Evolutionary conservation across 805 yeast genomes (phyloP).

Genomic region (Nakazawaea anatomiae): DNA sequence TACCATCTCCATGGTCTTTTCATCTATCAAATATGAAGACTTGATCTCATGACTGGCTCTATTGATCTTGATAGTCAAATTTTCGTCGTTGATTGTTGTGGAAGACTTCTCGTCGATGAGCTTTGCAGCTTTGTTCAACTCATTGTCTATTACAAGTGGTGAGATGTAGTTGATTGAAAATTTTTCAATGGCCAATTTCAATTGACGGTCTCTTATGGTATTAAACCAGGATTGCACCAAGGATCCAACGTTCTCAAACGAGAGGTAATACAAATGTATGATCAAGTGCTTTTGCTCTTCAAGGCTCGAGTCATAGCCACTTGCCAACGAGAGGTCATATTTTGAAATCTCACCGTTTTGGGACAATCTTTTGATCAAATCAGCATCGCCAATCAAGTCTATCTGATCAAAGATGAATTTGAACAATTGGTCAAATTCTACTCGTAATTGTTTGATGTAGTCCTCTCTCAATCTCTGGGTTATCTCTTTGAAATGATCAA

Average conservation of each 20-base stretch:
- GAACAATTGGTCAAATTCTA: slow-evolving; percentile 39
- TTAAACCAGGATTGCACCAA: slow-evolving; percentile 64
- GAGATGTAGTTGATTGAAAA: slow-evolving; percentile 60
- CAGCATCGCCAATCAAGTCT: slow-evolving; percentile 25
- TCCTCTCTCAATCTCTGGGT: slow-evolving; percentile 58
- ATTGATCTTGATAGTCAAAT: slow-evolving; percentile 57
- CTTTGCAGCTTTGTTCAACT: slow-evolving; percentile 43
- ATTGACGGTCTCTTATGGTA: slow-evolving; percentile 60
- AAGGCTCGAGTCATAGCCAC: slow-evolving; percentile 20
- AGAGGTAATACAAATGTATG: slow-evolving; percentile 44
- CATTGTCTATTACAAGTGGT: slow-evolving; percentile 53
- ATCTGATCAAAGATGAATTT: slow-evolving; percentile 49
- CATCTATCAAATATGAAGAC: slow-evolving; percentile 75
- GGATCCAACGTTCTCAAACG: slow-evolving; percentile 49
- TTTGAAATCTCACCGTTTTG: slow-evolving; percentile 1
- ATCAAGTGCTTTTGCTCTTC: slow-evolving; percentile 34
- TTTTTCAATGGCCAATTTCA: slow-evolving; percentile 53
- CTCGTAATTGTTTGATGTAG: slow-evolving; percentile 53
- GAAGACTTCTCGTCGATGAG: slow-evolving; percentile 25
- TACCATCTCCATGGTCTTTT: slow-evolving; percentile 76
- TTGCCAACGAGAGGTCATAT: slow-evolving; percentile 16
- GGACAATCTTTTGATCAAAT: slow-evolving; percentile 3
- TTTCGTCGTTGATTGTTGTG: slow-evolving; percentile 27
- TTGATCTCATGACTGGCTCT: slow-evolving; percentile 60
- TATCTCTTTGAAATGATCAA: slow-evolving; percentile 56